phyloP scores from a whole-genome alignment of 2,329 filamentous ascomycete genomes.

The Stagonosporopsis chrysanthemi region DNA sequence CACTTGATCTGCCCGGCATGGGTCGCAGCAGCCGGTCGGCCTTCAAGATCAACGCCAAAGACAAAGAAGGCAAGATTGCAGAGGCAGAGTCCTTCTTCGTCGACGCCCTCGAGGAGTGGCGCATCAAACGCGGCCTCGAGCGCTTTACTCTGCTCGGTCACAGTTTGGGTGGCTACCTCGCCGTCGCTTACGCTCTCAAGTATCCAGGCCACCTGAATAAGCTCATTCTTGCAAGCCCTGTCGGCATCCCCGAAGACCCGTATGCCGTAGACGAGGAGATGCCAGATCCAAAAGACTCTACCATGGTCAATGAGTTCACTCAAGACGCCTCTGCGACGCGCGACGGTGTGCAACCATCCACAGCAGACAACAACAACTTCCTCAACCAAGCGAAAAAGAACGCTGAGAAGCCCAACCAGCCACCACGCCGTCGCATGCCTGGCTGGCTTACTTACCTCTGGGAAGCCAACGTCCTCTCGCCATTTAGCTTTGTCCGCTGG shows the following conservation, averaged over 20 bases:
- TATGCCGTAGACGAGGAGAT: slow-evolving; percentile 83
- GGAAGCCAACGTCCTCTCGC: slow-evolving; percentile 90
- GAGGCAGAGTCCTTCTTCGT: slow-evolving; percentile 97
- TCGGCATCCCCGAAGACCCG: slow-evolving; percentile 93
- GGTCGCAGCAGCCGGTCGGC: slow-evolving; percentile 83
- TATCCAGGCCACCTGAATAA: slow-evolving; percentile 96
- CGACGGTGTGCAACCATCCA: slow-evolving; percentile 76
- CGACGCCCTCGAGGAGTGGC: slow-evolving; percentile 96
- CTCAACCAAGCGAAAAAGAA: slow-evolving; percentile 54
- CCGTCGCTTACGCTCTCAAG: slow-evolving; percentile 93
- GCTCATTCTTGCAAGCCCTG: slow-evolving; percentile 91
- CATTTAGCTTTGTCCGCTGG: slow-evolving; percentile 89
- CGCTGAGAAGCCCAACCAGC: slow-evolving; percentile 44
- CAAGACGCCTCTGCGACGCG: slow-evolving; percentile 73
- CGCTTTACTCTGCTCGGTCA: slow-evolving; percentile 93
- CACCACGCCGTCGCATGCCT: slow-evolving; percentile 70
- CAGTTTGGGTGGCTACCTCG: slow-evolving; percentile 92
- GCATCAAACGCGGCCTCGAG: slow-evolving; percentile 85
- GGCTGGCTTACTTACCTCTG: slow-evolving; percentile 92
- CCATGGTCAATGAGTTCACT: slow-evolving; percentile 77
- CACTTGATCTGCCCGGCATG: slow-evolving; percentile 95
- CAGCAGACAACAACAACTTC: slow-evolving; percentile 63
- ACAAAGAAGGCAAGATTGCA: slow-evolving; percentile 77
- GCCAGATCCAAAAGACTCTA: slow-evolving; percentile 76
- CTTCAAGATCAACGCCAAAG: slow-evolving; percentile 86